Percentiles rank a stretch among this genome's conserved stretches.
Conservation (phyloP, 1,139 yeast genomes). For the Suhomyces yuchorum region DNA sequence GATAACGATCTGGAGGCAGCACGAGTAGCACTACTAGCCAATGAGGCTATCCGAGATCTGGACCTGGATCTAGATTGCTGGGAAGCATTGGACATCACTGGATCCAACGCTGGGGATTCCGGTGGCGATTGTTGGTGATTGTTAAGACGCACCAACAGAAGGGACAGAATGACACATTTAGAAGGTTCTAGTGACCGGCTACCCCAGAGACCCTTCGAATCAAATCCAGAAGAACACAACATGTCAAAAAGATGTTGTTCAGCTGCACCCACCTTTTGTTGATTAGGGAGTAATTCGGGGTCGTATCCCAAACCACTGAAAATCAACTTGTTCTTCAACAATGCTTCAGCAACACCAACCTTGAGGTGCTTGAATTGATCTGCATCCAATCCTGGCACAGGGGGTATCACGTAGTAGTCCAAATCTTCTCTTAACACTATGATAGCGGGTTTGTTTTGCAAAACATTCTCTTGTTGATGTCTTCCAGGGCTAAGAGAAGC, state of each 20-base stretch:
- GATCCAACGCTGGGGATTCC: conserved; percentile 44
- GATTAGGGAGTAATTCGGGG: conserved; percentile 30
- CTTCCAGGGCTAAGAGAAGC: conserved; percentile 12
- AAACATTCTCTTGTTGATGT: conserved; percentile 46
- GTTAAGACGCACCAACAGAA: conserved; percentile 73
- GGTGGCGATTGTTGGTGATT: conserved; percentile 37
- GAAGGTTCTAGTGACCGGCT: conserved; percentile 81
- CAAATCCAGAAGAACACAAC: conserved; percentile 90
- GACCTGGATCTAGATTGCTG: conserved; percentile 47
- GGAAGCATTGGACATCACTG: conserved; percentile 45
- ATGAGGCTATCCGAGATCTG: conserved; percentile 42
- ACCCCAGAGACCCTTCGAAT: conserved; percentile 77
- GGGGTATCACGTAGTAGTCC: conserved; percentile 90
- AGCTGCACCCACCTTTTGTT: conserved; percentile 75
- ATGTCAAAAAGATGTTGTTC: conserved; percentile 93
- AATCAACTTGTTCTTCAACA: conserved; percentile 59
- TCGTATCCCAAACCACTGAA: conserved; percentile 71
- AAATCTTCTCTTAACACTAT: conserved; percentile 92
- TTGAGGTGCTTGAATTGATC: conserved; percentile 67
- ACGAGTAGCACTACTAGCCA: conserved; percentile 45
- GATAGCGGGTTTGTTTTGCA: conserved; percentile 83
- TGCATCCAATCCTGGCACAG: conserved; percentile 50
- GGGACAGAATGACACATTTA: conserved; percentile 81
- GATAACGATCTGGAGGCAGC: conserved; percentile 61
- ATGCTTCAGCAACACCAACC: conserved; percentile 56